Evolutionary conservation across 1,139 yeast species (phyloP), one percentile per base, ranked within the genome.

Genomic region (Torulaspora globosa): DNA sequence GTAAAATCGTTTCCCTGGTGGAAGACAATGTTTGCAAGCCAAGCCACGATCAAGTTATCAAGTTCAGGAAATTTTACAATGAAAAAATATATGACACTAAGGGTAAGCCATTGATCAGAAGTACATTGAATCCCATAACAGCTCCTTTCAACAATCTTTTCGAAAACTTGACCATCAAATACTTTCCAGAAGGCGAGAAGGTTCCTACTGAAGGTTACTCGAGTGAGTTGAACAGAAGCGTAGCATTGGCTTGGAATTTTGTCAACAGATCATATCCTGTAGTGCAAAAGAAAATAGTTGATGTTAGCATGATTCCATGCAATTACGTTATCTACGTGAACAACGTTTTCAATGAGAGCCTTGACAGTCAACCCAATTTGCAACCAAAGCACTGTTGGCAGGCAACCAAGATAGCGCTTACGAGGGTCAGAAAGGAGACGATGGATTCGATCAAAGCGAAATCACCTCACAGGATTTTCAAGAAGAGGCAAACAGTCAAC

Each of bases 61-160:
- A 70, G 32, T 62, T 72, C 41, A 72, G 79, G 54, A 67, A 66
- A 31, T 66, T 64, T 35, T 70, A 75, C 52, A 65, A 74, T 36
- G 63, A 69, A 15, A 63, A 67, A 35, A 51, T 75, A 30, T 75
- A 76, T 58, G 80, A 80, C 59, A 71, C 77, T 9, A 70, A 79
- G 34, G 87, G 86, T 14, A 79, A 78, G 56, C 83, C 84, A 32
- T 63, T 80, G 39, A 58, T 84, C 36, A 71, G 84, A 53, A 71
- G 82, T 15, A 75, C 77, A 36, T 64, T 80, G 26, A 90, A 85
- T 59, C 86, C 88, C 3, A 36, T 82, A 14, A 69, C 84, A 37
- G 72, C 68, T 38, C 89, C 90, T 15, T 44, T 81, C 34, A 86
- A 85, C 65, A 67, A 71, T 39, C 68, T 71, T 36, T 62, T 84